These are phyloP conservation scores for Fraxinus albicans DNA, from an alignment of 305 asterid genomes.

Conservation along the genomic window DNA sequence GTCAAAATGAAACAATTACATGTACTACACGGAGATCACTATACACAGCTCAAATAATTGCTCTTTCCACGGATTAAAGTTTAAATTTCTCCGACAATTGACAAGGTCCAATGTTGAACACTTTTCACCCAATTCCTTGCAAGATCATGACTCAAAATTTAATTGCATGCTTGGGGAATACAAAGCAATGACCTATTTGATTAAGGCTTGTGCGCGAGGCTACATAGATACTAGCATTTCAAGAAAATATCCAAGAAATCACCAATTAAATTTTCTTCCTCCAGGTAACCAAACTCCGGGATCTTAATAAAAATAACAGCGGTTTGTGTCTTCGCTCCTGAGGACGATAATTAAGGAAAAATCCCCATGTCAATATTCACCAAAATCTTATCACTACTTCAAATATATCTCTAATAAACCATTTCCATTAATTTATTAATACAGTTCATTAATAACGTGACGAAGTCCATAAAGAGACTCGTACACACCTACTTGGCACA, in stretches of 20 bases:
- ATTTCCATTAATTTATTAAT: neutral
- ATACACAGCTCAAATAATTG: slow-evolving; percentile 7
- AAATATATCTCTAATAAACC: slow-evolving; percentile 8
- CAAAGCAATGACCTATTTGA: slow-evolving; percentile 33
- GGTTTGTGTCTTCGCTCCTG: slow-evolving; percentile 66
- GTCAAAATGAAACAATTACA: slow-evolving; percentile 30
- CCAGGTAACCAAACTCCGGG: slow-evolving; percentile 34
- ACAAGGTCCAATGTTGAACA: neutral
- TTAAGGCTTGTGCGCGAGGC: slow-evolving; percentile 48
- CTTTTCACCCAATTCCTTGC: slow-evolving; percentile 27
- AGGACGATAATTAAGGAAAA: slow-evolving; percentile 46
- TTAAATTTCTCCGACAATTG: slow-evolving; percentile 22
- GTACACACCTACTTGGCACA: neutral
- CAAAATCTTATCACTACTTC: slow-evolving; percentile 10
- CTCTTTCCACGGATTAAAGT: neutral
- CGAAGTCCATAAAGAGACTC: neutral
- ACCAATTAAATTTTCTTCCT: slow-evolving; percentile 44
- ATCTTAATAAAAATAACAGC: slow-evolving; percentile 36
- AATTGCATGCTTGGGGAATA: slow-evolving; percentile 30
- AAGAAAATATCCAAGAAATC: slow-evolving; percentile 48
- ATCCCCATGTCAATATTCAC: slow-evolving; percentile 45
- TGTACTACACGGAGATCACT: slow-evolving; percentile 26
- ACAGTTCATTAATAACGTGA: neutral
- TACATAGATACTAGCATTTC: slow-evolving; percentile 47
- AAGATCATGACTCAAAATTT: slow-evolving; percentile 28